Base-by-base conservation (phyloP, 1,139 yeast genomes). In the Taphrina betulina region DNA sequence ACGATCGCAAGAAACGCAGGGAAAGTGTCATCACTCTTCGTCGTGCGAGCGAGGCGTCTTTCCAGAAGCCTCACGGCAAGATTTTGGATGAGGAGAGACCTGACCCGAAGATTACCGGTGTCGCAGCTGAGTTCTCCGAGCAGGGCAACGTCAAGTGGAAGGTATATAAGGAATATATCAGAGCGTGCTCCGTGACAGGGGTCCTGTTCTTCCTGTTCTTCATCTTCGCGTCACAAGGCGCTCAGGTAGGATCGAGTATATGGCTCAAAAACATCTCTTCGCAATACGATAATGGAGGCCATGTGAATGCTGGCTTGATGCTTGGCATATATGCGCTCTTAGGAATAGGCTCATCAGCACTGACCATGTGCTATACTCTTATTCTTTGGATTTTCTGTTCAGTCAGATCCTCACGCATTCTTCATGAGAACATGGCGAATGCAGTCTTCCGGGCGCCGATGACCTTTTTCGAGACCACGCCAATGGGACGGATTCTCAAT, bases 381-480 rank as follows among this genome's bases (percentile, higher is more conserved):
- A 75, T 85, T 58, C 77, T 87, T 68, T 86, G 94, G 88, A 80
- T 90, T 41, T 83, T 76, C 71, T 88, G 96, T 69, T 81, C 95
- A 1, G 85, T 92, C 64, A 80, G 81, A 58, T 95, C 95, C 12
- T 90, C 96, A 5, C 81, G 75, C 60, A 78, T 75, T 59, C 76
- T 92, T 60, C 98, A 92, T 69, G 79, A 82, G 61, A 71, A 73
- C 26, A 90, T 92, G 97, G 82, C 95, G 3, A 70, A 71, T 33
- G 75, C 89, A 60, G 95, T 92, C 8, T 72, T 92, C 60, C 78
- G 92, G 60, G 95, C 97, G 0, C 98, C 98, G 60, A 94, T 92
- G 98, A 79, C 89, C 35, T 92, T 94, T 69, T 92, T 94, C 67
- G 98, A 94, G 71, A 89, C 96, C 0, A 92, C 97, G 0, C 99